phyloP scores from a whole-genome alignment of 371 early-diverging fungal species.

The Haplosporangium sp. region DNA sequence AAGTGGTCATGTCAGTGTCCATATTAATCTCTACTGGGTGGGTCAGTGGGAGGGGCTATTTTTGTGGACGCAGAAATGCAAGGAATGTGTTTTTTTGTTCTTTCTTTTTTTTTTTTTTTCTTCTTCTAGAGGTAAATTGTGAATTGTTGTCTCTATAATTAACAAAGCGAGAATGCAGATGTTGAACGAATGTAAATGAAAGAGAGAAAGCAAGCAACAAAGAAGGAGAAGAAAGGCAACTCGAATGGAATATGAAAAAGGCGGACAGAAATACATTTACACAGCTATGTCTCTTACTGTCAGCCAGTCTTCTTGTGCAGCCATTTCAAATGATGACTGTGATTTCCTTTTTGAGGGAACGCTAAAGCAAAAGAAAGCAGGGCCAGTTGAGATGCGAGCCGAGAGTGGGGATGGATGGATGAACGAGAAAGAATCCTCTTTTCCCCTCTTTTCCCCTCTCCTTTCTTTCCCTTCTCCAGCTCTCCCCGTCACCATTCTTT shows the following conservation, averaged over 20 bases:
- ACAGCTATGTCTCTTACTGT: too few species aligned
- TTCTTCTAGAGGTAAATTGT: too few species aligned
- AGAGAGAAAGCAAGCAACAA: neutral
- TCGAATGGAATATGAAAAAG: neutral
- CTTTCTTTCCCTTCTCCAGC: neutral
- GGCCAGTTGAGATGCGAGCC: too few species aligned
- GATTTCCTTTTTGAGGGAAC: neutral
- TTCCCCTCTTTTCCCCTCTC: constrained; percentile 6
- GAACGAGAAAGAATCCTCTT: neutral
- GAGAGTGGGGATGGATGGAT: too few species aligned
- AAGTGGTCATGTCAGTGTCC: constrained; percentile 55
- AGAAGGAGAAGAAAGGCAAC: neutral
- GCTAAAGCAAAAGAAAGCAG: too few species aligned
- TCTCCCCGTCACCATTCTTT: neutral
- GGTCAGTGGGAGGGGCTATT: neutral
- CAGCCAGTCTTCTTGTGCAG: too few species aligned
- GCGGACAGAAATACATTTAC: constrained; percentile 1
- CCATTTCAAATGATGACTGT: neutral
- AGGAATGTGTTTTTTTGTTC: too few species aligned
- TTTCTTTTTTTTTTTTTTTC: too few species aligned
- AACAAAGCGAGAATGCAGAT: neutral
- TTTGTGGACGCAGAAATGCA: too few species aligned
- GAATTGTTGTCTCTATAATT: neutral
- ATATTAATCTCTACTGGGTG: constrained; percentile 3
- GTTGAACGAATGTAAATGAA: neutral